Evolutionary conservation across 2,329 filamentous ascomycete genomes (phyloP).

Genomic region (Ophiostoma novo-ulmi): DNA sequence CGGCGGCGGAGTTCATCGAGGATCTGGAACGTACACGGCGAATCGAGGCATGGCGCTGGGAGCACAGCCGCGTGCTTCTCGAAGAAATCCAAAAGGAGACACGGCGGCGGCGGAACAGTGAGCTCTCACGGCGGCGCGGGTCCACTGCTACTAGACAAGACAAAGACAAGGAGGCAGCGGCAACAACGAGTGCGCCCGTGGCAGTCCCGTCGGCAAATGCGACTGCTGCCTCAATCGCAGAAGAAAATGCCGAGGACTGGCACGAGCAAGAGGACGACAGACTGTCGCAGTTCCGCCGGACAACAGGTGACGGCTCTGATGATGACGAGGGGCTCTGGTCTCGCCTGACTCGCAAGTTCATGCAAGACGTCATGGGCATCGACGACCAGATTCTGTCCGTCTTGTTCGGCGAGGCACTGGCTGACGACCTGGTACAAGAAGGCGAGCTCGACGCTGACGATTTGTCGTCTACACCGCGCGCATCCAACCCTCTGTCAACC

Average conservation of each 20-base stretch:
- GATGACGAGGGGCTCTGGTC: slow-evolving; percentile 65
- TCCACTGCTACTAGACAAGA: slow-evolving; percentile 25
- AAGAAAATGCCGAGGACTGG: slow-evolving; percentile 37
- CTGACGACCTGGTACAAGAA: slow-evolving; percentile 32
- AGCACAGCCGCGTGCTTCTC: slow-evolving; percentile 78
- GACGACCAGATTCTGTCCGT: slow-evolving; percentile 80
- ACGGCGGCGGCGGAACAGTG: slow-evolving; percentile 58
- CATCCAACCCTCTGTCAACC: slow-evolving; percentile 33
- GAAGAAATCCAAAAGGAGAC: slow-evolving; percentile 90
- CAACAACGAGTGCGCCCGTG: background rate
- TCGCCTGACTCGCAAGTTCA: slow-evolving; percentile 76
- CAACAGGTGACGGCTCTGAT: slow-evolving; percentile 29
- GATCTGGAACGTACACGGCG: slow-evolving; percentile 72
- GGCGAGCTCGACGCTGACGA: slow-evolving; percentile 26
- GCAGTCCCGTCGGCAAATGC: background rate
- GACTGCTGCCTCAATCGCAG: background rate
- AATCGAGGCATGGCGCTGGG: slow-evolving; percentile 87
- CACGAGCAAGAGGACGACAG: slow-evolving; percentile 47
- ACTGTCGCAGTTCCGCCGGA: background rate
- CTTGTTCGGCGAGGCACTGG: slow-evolving; percentile 75
- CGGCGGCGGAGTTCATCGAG: slow-evolving; percentile 51
- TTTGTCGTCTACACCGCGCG: slow-evolving; percentile 45
- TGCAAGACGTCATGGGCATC: slow-evolving; percentile 84
- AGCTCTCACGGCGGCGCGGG: slow-evolving; percentile 39
- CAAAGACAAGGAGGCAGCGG: background rate